These are phyloP conservation scores for Podospora fimiseda DNA, from an alignment of 495 filamentous ascomycete genomes.

Conservation along the genomic window DNA sequence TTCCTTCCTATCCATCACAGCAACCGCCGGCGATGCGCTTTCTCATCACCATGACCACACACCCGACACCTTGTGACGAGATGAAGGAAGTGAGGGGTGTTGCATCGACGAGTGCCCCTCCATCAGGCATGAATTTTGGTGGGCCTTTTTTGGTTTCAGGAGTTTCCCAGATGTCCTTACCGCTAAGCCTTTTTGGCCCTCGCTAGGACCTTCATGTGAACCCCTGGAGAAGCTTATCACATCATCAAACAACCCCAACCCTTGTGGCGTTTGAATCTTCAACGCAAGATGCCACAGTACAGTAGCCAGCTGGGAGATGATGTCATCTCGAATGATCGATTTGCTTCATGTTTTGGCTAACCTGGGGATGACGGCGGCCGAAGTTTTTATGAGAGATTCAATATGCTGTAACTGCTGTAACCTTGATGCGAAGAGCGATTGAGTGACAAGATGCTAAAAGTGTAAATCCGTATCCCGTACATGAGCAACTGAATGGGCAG, in stretches of 20 bases:
- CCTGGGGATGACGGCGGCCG: no score
- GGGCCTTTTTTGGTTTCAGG: slow-evolving; percentile 17
- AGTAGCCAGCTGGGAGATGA: no score
- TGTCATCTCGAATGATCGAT: background rate
- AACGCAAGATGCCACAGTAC: no score
- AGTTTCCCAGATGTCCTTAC: slow-evolving; percentile 3
- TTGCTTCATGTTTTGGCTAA: no score
- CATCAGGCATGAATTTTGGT: slow-evolving; percentile 17
- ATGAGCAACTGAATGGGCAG: no score
- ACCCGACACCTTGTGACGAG: background rate
- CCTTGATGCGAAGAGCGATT: no score
- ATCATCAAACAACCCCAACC: background rate
- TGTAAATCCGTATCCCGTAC: no score
- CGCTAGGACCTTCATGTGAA: background rate
- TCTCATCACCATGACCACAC: background rate
- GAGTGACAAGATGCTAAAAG: no score
- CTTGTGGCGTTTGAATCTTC: background rate
- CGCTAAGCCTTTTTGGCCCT: slow-evolving; percentile 7
- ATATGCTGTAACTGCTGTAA: no score
- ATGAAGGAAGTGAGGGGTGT: background rate
- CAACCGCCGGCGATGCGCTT: background rate
- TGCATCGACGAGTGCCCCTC: slow-evolving; percentile 8
- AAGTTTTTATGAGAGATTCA: no score
- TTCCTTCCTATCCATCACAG: background rate
- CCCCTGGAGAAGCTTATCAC: background rate